Base-by-base conservation (phyloP, 2,329 filamentous ascomycete genomes). In the Phialophora expanda region DNA sequence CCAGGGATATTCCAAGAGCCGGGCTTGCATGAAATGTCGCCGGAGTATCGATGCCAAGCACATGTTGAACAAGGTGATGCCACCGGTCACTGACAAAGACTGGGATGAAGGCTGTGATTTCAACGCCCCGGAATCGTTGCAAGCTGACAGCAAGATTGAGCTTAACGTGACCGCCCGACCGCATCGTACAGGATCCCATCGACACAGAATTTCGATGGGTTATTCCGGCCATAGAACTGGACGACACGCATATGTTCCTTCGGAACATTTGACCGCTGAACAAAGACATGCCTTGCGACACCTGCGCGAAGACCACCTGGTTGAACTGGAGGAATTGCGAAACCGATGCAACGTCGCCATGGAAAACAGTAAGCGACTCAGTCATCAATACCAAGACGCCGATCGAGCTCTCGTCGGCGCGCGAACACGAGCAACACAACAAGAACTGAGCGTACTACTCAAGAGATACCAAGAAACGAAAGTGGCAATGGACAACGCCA, bases 21-120 rank as follows among this genome's bases (percentile, higher is more conserved):
- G 59, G 34, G 56, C 61, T 9, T 71, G 69, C 46, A 69, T 69
- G 65, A 69, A 69, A 34, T 71, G 69, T 50, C 69, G 69, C 22
- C 61, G 63, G 32, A 30, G n/a, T 26, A 71, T 71, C 50, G 67
- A 69, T 61, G 69, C 67, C 17, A 66, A 62, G 48, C 55, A 65
- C 46, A n/a, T 57, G 38, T 55, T 70, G 62, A 69, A 69, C 44
- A 66, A 57, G 26, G 65, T 70, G 9, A 57, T 70, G 30, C 65
- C 69, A 7, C 69, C 69, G 8, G 66, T 70, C 26, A 66, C 20
- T 20, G 69, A 69, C 46, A 60, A 70, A 41, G 55, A 38, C 17
- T 70, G 69, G 69, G 69, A 70, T 48, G 64, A 69, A 44, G 67
- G 65, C 20, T 59, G 44, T 8, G 67, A 67, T 24, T 66, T 70